Percentiles rank a stretch among this genome's conserved stretches.
phyloP scores from a whole-genome alignment of 1,284 basidiomycete species.

The Sanghuangporus weigelae region DNA sequence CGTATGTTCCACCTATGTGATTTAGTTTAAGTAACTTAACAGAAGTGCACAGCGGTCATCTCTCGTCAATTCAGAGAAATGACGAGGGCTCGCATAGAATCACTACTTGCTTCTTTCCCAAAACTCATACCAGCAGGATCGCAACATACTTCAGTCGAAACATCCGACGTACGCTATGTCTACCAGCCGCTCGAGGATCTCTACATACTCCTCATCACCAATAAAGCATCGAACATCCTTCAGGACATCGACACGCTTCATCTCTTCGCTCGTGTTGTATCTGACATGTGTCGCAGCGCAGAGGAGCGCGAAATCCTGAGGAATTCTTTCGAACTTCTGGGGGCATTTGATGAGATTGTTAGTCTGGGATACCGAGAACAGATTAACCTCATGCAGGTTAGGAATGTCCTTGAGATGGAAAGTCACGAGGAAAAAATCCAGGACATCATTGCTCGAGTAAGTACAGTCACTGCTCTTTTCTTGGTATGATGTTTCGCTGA shows the following conservation, averaged over 20 bases:
- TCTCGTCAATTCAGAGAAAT: constrained; percentile 97
- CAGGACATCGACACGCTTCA: constrained; percentile 98
- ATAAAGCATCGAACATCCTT: constrained; percentile 96
- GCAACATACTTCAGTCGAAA: constrained; percentile 97
- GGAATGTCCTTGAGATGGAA: constrained; percentile 95
- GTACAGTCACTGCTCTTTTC: constrained; percentile 25
- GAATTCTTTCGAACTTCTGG: constrained; percentile 92
- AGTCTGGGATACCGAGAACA: constrained; percentile 93
- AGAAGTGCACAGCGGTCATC: constrained; percentile 70
- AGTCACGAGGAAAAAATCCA: constrained; percentile 99
- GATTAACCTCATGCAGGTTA: constrained; percentile 87
- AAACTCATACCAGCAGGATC: constrained; percentile 96
- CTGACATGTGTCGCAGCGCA: constrained; percentile 84
- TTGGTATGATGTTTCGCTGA: neutral
- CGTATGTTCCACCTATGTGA: constrained; percentile 43
- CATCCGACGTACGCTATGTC: constrained; percentile 90
- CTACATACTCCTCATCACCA: constrained; percentile 97
- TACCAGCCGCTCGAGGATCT: constrained; percentile 98
- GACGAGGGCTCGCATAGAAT: constrained; percentile 89
- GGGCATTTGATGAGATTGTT: constrained; percentile 97
- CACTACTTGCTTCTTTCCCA: constrained; percentile 94
- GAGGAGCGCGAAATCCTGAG: constrained; percentile 89
- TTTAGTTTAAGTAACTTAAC: neutral
- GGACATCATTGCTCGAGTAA: constrained; percentile 92
- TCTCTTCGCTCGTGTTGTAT: constrained; percentile 90